These are phyloP conservation scores for Schizothecium vesticola DNA, from an alignment of 495 filamentous ascomycete species.

Conservation along the genomic window DNA sequence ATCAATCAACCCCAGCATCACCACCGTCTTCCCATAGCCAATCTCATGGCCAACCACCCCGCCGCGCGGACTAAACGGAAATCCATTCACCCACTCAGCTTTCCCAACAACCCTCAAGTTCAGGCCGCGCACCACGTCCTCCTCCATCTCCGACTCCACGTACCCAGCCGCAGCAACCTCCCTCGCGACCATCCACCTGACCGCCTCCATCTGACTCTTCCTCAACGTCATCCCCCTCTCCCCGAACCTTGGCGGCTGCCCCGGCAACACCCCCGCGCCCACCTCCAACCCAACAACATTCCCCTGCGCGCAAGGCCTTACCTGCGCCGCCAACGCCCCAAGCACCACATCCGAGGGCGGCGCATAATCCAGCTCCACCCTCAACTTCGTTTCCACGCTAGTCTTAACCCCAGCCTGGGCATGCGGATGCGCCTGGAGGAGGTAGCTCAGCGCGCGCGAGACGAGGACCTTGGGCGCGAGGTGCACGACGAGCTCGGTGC, in stretches of 20 bases:
- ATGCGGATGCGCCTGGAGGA: not conserved
- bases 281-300: not conserved
- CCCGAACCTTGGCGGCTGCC: not conserved
- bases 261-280: not conserved
- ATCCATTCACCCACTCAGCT: slow-evolving; percentile 42
- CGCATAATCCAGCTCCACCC: slow-evolving; percentile 7
- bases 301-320: not conserved
- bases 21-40: slow-evolving; percentile 78
- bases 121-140: slow-evolving; percentile 52
- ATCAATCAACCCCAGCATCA: slow-evolving; percentile 63
- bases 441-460: not conserved
- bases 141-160: slow-evolving; percentile 62
- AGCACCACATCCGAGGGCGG: not conserved
- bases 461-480: not conserved
- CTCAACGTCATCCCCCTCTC: not conserved
- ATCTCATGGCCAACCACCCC: slow-evolving; percentile 74
- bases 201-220: slow-evolving; percentile 24
- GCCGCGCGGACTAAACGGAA: slow-evolving; percentile 44
- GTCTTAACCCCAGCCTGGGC: not conserved
- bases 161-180: slow-evolving; percentile 52
- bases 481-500: not conserved
- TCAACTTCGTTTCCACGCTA: not conserved
- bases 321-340: not conserved
- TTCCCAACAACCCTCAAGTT: slow-evolving; percentile 58
- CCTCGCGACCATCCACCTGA: slow-evolving; percentile 60